Base-by-base conservation (phyloP, 345 rosid species). In the Zanthoxylum bungeanum region DNA sequence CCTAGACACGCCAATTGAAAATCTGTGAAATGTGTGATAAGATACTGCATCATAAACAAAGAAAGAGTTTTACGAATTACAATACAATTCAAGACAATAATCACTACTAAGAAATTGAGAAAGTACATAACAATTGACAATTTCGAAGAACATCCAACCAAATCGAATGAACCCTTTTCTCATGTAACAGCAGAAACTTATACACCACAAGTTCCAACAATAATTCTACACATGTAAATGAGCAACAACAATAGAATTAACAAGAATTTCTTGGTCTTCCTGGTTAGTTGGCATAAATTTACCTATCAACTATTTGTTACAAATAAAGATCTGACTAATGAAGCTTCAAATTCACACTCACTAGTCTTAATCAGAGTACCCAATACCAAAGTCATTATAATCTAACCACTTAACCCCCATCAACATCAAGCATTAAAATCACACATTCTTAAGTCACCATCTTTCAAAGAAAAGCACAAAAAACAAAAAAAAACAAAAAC, bases 1-100 rank as follows among this genome's bases (percentile, higher is more conserved):
- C 98, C 99, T 2, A 95, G 83, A 69, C 98, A 93, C 9, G 99
- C 91, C 72, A 95, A 74, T 69, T 93, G 98, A 73, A 93, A 93
- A 78, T 95, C 98, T 19, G 86, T 95, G 82, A 87, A 95, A 82
- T 87, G 88, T 5, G 88, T 81, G 74, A 85, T 83, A 79, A 95
- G 84, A 76, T 82, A 86, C 99, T 95, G 88, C 92, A 85, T 72
- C 59, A 60, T 39, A 57, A 60, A 69, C 19, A 71, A 51, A 71
- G 49, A 58, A 2, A 63, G 70, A 76, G 58, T 47, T 28, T 31
- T 30, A 78, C 27, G 25, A 50, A 64, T 27, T 50, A 10, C 10
- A 27, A 42, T 5, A 14, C 33, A 53, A 63, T 33, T 17, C 37
- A 30, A n/a, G 55, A 49, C 21, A 50, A 70, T 27, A 57, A 63